A percentile compares a stretch with the other conserved stretches of the same genome.
Conservation (phyloP, 2,329 filamentous ascomycete species). For the Ophiostoma sp. region DNA sequence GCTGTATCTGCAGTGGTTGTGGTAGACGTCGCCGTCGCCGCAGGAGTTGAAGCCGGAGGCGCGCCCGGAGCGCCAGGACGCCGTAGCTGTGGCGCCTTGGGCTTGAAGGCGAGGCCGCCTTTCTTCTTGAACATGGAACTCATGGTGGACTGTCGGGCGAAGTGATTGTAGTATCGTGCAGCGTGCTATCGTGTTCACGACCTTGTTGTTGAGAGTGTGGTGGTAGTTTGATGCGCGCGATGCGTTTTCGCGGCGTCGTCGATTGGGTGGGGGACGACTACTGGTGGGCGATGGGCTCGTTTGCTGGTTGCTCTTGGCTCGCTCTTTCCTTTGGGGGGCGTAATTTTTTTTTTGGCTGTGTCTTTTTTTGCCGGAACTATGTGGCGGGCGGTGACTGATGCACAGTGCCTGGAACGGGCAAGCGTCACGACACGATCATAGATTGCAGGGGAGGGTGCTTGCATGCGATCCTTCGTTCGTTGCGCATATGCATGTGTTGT, state of each 20-base stretch:
- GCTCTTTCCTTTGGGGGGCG: slow-evolving; percentile 3
- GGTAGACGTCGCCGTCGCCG: not conserved
- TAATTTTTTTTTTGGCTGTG: slow-evolving; percentile 22
- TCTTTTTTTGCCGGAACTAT: slow-evolving; percentile 22
- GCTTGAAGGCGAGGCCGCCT: slow-evolving; percentile 60
- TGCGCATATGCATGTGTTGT: slow-evolving; percentile 6
- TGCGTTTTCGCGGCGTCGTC: not conserved
- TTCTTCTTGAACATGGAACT: slow-evolving; percentile 60
- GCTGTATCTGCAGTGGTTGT: not conserved
- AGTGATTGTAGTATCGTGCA: not conserved
- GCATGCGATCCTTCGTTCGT: not conserved
- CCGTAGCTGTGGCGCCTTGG: slow-evolving; percentile 54
- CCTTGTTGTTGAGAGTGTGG: not conserved
- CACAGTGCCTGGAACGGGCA: slow-evolving; percentile 18
- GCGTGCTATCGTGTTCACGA: not conserved
- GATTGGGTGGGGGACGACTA: slow-evolving; percentile 17
- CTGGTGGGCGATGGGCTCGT: not conserved
- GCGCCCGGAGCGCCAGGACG: slow-evolving; percentile 46
- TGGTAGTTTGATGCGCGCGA: not conserved
- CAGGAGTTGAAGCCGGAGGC: slow-evolving; percentile 31
- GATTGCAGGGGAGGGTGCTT: not conserved
- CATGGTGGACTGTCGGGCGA: slow-evolving; percentile 21
- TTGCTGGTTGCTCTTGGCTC: not conserved
- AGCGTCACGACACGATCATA: slow-evolving; percentile 14
- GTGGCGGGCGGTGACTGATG: slow-evolving; percentile 18